Evolutionary conservation across 2,329 filamentous ascomycete species (phyloP), one percentile per base, ranked within the genome.

Genomic region (Exophiala xenobiotica): DNA sequence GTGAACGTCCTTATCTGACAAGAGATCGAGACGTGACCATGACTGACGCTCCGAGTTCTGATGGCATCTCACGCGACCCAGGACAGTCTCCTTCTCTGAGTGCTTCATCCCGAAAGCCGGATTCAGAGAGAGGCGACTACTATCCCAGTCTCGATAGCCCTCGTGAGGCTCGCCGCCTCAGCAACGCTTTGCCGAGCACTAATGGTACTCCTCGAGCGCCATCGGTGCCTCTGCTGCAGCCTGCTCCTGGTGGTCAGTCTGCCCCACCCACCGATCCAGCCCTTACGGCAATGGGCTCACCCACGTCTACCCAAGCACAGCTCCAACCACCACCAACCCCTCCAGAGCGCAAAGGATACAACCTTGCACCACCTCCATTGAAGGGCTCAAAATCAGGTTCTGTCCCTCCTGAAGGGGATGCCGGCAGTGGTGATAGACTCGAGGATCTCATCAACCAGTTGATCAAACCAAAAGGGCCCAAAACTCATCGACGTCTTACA

Each of bases 381-480:
- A 46, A 49, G 24, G 44, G 26, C 9, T 37, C 39, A 14, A 53
- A 47, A 35, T 40, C 37, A 47, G 33, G 45, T 14, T 44, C 55
- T 19, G 44, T 18, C 27, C 41, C 55, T 50, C 40, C 41, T 18
- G 27, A 26, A n/a, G 41, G 23, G 6, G 50, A 57, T 18, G n/a
- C 49, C 20, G 49, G 49, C 22, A 51, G 53, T 40, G 54, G 58
- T 35, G 60, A 62, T 38, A 50, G 60, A 37, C 54, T 62, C 9
- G 60, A 62, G 31, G 60, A 62, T 51, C 49, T 62, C 9, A 61
- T 62, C 46, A 60, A 62, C 37, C 59, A 60, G 22, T 31, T 62
- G 51, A 61, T 60, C 37, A 57, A 57, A 26, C 60, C 60, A 20
- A 62, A 62, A 38, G 54, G 56, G 22, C 58, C 60, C n/a, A 56